Evolutionary conservation across 2,329 filamentous ascomycete species (phyloP), one percentile per base, ranked within the genome.

Genomic region (Cladophialophora chaetospira): DNA sequence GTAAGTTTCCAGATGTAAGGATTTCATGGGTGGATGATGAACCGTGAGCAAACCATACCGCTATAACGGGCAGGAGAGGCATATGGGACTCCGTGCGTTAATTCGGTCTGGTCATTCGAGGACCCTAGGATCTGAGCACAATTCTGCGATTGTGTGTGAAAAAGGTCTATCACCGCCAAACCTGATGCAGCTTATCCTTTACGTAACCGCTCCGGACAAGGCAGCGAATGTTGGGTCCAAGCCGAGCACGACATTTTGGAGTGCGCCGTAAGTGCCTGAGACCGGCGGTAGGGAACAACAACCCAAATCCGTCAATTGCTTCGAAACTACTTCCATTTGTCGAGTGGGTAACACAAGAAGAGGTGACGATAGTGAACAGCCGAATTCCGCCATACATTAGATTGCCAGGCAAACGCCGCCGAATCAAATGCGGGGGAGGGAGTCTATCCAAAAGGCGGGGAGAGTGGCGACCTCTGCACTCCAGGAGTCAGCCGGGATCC

Each of bases 191-290:
- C 57, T 61, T 71, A 71, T 71, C 46, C 70, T 72, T 74, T 74
- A 74, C 72, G 72, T 74, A 74, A 74, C 71, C 70, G 64, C 66
- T n/a, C n/a, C n/a, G 59, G 61, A 65, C 35, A 35, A 53, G n/a
- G 63, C 54, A 60, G 63, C 66, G 64, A 63, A 63, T 65, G 66
- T 64, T 29, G 68, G 68, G 53, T 48, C 60, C 54, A 55, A 46
- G 46, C 44, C 54, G 47, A 57, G 58, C 53, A 57, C 49, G 50
- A 58, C 58, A 59, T 55, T 56, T 29, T 11, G n/a, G 31, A 21
- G 26, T 31, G 28, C 38, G 26, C n/a, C 19, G n/a, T 26, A 31
- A 21, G 43, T 54, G 42, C 31, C 43, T 38, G 29, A 50, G 13
- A n/a, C n/a, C 19, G 50, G 38, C 42, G 15, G 17, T 36, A 21